A percentile compares a stretch with the other conserved stretches of the same genome.
Evolutionary conservation across 2,329 filamentous ascomycete genomes (phyloP).

Genomic region (Aspergillus niger): DNA sequence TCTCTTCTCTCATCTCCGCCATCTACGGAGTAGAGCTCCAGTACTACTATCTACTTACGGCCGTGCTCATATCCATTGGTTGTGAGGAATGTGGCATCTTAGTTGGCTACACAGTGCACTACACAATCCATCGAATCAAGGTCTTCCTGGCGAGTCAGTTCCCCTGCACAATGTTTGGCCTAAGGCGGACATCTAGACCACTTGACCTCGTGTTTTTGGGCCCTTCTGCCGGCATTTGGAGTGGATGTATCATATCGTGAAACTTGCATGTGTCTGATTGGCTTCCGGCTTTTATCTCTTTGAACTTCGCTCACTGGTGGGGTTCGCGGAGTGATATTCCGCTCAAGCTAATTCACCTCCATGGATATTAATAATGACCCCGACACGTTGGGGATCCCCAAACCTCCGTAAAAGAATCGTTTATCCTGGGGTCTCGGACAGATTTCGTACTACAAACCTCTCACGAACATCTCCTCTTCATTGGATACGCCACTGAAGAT

Average conservation of each 20-base stretch:
- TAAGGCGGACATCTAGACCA: not conserved
- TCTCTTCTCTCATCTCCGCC: not conserved
- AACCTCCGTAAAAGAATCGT: not conserved
- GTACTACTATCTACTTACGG: too few relatives aligned
- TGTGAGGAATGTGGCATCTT: too few relatives aligned
- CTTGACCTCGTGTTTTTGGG: not conserved
- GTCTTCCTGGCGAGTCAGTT: not conserved
- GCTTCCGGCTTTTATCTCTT: not conserved
- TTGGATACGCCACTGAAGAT: constrained; percentile 26
- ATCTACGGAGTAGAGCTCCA: too few relatives aligned
- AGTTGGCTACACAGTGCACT: not conserved
- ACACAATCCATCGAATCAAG: too few relatives aligned
- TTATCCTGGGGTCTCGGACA: not conserved
- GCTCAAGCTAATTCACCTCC: not conserved
- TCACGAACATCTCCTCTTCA: not conserved
- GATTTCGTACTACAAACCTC: not conserved
- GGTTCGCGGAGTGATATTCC: not conserved
- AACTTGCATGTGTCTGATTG: not conserved
- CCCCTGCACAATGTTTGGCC: not conserved
- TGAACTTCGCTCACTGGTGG: not conserved
- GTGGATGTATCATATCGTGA: not conserved
- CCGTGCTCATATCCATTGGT: too few relatives aligned
- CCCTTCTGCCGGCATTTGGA: not conserved
- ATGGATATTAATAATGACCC: not conserved
- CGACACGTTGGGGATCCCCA: not conserved